Conservation (phyloP, 106 monocot species). For the Agapanthus africanus region DNA sequence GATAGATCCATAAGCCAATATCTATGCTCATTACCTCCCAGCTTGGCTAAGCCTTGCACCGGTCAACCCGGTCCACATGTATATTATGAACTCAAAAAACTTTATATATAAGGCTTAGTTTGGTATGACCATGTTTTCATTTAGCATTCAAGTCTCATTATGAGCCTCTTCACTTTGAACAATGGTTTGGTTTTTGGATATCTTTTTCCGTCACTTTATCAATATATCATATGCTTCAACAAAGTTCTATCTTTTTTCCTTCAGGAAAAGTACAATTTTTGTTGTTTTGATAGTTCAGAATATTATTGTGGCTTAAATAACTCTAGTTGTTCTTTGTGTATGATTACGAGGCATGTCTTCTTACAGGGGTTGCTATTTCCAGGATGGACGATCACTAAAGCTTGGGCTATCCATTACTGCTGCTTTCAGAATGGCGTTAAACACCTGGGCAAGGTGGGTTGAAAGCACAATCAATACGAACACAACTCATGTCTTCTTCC, state of each 20-base stretch:
- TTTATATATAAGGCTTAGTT: too few species aligned
- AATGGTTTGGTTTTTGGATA: too few species aligned
- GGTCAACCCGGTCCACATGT: too few species aligned
- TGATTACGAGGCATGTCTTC: constrained; percentile 2
- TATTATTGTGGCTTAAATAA: neutral
- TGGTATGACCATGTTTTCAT: too few species aligned
- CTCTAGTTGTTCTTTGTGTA: too few species aligned
- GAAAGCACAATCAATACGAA: constrained; percentile 59
- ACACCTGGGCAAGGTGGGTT: constrained; percentile 84
- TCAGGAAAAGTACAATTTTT: too few species aligned
- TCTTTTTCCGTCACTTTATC: neutral
- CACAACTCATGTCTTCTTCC: constrained; percentile 82
- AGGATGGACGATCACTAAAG: constrained; percentile 55
- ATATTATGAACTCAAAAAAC: too few species aligned
- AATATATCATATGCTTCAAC: neutral
- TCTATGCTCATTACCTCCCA: too few species aligned
- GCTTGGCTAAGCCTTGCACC: too few species aligned
- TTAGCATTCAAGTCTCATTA: too few species aligned
- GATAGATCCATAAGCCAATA: too few species aligned
- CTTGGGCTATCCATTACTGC: constrained; percentile 75
- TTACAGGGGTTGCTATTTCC: constrained; percentile 98
- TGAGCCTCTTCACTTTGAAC: too few species aligned
- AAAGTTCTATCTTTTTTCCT: neutral
- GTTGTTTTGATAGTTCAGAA: neutral
- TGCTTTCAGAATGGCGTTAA: constrained; percentile 69